Base-by-base conservation (phyloP, 1,284 basidiomycete genomes). In the Neolentinus lepideus region DNA sequence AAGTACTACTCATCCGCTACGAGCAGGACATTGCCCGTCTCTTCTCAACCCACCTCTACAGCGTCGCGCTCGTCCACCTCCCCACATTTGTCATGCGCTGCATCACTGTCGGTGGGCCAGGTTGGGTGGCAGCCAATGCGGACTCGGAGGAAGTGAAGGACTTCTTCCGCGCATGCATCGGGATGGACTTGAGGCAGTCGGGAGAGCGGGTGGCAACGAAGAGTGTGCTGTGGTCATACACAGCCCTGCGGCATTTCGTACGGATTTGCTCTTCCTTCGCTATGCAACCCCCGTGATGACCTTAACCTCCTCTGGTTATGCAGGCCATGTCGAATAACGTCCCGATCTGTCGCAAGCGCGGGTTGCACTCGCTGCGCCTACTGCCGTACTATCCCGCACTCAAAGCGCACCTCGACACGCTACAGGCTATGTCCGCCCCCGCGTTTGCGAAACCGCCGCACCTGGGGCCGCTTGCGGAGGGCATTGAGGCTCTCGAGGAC, bases 211-310 rank as follows among this genome's bases (percentile, higher is more conserved):
- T 86, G 21, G 85, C 85, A 14, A 86, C 85, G 10, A 88, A 87
- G 73, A 85, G 83, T 62, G 81, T 87, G 10, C 68, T 88, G 54
- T 88, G 85, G 85, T 84, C 83, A 1, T 88, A 88, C 67, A 88
- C 84, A 1, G 84, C 84, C 31, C 69, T 88, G 24, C 70, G 85
- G 56, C 81, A 88, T 68, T 88, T 88, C 63, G 84, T 86, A 26
- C 33, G 64, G 56, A 57, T 55, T 58, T 29, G 48, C 24, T 57
- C 54, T 51, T 21, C 27, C 47, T 16, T 36, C 2, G 38, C 54
- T 51, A 21, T 21, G 48, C 22, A n/a, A 36, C 45, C 33, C 19
- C 12, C 11, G n/a, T 46, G 2, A 21, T 43, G 38, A 53, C 22
- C 47, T 31, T n/a, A n/a, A n/a, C n/a, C n/a, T n/a, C n/a, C n/a